Percentiles rank a stretch among this genome's conserved stretches.
These are phyloP conservation scores for Arabis alpina DNA, from an alignment of 345 rosid species.

Conservation along the genomic window DNA sequence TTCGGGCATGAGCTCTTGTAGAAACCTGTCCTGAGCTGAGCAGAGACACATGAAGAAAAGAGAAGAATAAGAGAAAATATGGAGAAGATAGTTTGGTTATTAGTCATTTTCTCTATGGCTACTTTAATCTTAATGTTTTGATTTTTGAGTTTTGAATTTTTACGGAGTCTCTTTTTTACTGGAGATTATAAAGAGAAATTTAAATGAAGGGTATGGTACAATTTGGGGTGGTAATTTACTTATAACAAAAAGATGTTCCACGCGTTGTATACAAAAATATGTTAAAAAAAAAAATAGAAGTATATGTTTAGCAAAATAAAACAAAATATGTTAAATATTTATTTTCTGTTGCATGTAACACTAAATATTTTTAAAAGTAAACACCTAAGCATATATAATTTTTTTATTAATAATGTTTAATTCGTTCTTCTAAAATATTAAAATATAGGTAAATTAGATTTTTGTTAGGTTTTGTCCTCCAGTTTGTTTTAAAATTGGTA, in stretches of 20 bases:
- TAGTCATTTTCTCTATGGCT: constrained; percentile 37
- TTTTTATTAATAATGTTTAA: too few species aligned
- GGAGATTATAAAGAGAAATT: not conserved
- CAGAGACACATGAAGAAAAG: constrained; percentile 40
- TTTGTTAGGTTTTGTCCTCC: too few species aligned
- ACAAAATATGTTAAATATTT: too few species aligned
- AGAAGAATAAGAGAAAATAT: constrained; percentile 35
- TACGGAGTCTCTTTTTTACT: constrained; percentile 29
- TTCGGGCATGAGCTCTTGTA: constrained; percentile 39
- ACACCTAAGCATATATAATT: too few species aligned
- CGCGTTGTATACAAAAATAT: too few species aligned
- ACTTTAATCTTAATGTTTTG: constrained; percentile 9
- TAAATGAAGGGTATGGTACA: constrained; percentile 21
- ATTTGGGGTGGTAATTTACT: constrained; percentile 15
- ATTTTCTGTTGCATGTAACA: too few species aligned
- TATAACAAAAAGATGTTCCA: not conserved
- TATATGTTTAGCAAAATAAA: too few species aligned
- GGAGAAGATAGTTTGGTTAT: constrained; percentile 30
- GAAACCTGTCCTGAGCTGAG: constrained; percentile 44
- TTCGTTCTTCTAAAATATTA: too few species aligned
- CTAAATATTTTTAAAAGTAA: too few species aligned
- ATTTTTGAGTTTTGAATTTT: constrained; percentile 15
- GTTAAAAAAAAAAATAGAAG: too few species aligned
- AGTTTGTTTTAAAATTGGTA: too few species aligned
- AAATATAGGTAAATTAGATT: too few species aligned